These are phyloP conservation scores for Phytophthora ohioensis DNA, from an alignment of 352 stramenopile genomes.

Conservation along the genomic window DNA sequence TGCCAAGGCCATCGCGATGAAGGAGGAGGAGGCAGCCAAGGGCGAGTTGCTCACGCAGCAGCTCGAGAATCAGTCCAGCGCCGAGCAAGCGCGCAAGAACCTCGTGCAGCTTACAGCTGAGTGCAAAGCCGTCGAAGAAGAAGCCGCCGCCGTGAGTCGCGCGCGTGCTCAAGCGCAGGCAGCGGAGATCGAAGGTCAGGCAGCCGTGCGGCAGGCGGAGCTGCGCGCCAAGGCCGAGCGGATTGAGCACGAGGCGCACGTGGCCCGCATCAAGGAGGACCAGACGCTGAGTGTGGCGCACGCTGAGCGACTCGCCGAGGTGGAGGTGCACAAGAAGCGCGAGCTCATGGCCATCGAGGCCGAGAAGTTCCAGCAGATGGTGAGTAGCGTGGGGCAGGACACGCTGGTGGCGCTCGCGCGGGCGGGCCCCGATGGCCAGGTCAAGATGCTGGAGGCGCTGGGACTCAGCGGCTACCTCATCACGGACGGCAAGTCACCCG, in stretches of 20 bases:
- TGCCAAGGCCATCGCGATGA: constrained; percentile 81
- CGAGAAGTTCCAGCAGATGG: constrained; percentile 88
- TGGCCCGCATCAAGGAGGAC: constrained; percentile 65
- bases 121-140: constrained; percentile 73
- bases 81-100: constrained; percentile 78
- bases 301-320: constrained; percentile 66
- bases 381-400: constrained; percentile 74
- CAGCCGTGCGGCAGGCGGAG: constrained; percentile 76
- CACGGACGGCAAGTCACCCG: constrained; percentile 83
- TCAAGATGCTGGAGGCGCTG: constrained; percentile 80
- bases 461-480: constrained; percentile 87
- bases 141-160: constrained; percentile 67
- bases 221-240: constrained; percentile 67
- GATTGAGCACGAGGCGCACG: constrained; percentile 74
- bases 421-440: constrained; percentile 76
- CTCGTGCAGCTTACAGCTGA: constrained; percentile 79
- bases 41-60: constrained; percentile 76
- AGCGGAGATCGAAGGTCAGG: constrained; percentile 76
- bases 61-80: constrained; percentile 79
- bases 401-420: constrained; percentile 81
- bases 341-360: constrained; percentile 82
- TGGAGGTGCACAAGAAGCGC: constrained; percentile 81
- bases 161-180: constrained; percentile 71
- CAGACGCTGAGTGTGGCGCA: constrained; percentile 67
- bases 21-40: constrained; percentile 85